phyloP scores from a whole-genome alignment of 495 filamentous ascomycete genomes.

The Corynascus novoguineensis region DNA sequence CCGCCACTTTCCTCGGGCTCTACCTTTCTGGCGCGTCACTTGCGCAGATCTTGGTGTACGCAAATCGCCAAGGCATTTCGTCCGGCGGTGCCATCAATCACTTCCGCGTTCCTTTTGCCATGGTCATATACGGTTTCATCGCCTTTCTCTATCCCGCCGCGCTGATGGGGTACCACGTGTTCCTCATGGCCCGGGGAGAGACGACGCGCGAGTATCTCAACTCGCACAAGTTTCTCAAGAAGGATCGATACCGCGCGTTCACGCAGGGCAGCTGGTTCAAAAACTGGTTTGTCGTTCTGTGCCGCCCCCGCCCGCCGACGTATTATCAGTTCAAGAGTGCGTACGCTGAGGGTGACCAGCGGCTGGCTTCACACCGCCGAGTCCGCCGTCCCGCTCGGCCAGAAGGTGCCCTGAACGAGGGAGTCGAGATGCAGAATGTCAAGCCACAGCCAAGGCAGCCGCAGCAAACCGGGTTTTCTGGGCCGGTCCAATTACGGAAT shows the following conservation, averaged over 20 bases:
- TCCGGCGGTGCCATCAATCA: slow-evolving; percentile 62
- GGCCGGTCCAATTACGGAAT: background rate
- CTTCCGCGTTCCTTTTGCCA: slow-evolving; percentile 77
- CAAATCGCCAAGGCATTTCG: slow-evolving; percentile 49
- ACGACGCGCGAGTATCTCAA: slow-evolving; percentile 95
- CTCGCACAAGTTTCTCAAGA: slow-evolving; percentile 86
- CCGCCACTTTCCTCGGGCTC: slow-evolving; percentile 66
- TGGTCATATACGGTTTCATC: slow-evolving; percentile 77
- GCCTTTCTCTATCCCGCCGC: slow-evolving; percentile 76
- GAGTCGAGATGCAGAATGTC: slow-evolving; percentile 45
- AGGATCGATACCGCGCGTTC: slow-evolving; percentile 87
- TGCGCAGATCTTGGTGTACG: slow-evolving; percentile 73
- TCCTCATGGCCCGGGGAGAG: slow-evolving; percentile 82
- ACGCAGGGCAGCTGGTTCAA: slow-evolving; percentile 67
- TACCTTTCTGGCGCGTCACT: slow-evolving; percentile 72
- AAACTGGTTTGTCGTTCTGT: slow-evolving; percentile 79
- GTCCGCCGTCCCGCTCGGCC: background rate
- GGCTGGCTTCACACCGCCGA: slow-evolving; percentile 48
- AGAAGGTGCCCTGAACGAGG: slow-evolving; percentile 25
- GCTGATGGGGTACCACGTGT: slow-evolving; percentile 81
- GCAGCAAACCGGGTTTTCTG: slow-evolving; percentile 1
- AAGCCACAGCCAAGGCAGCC: slow-evolving; percentile 11
- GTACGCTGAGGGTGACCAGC: slow-evolving; percentile 78
- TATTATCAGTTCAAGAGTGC: slow-evolving; percentile 80
- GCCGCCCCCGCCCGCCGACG: slow-evolving; percentile 77